Evolutionary conservation across 306 rosid genomes (phyloP), one percentile per base, ranked within the genome.

Genomic region (Corylus heterophylla): DNA sequence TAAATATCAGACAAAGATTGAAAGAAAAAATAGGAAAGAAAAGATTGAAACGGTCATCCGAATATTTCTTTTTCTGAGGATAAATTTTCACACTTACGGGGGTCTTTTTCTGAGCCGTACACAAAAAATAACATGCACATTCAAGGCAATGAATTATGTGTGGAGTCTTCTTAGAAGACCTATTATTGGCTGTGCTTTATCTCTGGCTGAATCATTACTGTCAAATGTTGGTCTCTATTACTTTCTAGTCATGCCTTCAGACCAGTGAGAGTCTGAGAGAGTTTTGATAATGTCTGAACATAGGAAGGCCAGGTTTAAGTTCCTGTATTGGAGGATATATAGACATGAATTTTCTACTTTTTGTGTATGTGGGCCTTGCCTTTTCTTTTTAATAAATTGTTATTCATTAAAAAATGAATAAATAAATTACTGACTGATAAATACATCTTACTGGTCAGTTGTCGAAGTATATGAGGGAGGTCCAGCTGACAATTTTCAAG

Each of bases 401-500:
- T 42, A 42, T 42, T 42, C 45, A 42, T 42, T 5, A 42, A 42
- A 6, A 42, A 42, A 42, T 5, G 6, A 0, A 42, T 5, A 42
- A 55, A 14, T 12, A 56, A 70, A 77, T 37, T 54, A 75, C 76
- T 81, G 10, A 76, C 51, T 79, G 72, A 39, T n/a, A 45, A 39
- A 76, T 74, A 48, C 69, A 8, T 82, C 73, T 7, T 31, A n/a
- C 39, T 80, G 74, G 52, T 72, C 91, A 96, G 98, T 68, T 96
- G 83, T 82, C 89, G 35, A 91, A 89, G 85, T 83, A 89, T 80
- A 77, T 93, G 82, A 90, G 89, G 83, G 93, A 93, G 88, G 96
- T 96, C 67, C 99, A 93, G 93, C 90, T 96, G 63, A 96, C 99
- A 48, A 89, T 96, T 71, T 96, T 96, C 86, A 89, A 88, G 62